phyloP scores from a whole-genome alignment of 768 basidiomycete genomes.

The Termitomyces sp. region DNA sequence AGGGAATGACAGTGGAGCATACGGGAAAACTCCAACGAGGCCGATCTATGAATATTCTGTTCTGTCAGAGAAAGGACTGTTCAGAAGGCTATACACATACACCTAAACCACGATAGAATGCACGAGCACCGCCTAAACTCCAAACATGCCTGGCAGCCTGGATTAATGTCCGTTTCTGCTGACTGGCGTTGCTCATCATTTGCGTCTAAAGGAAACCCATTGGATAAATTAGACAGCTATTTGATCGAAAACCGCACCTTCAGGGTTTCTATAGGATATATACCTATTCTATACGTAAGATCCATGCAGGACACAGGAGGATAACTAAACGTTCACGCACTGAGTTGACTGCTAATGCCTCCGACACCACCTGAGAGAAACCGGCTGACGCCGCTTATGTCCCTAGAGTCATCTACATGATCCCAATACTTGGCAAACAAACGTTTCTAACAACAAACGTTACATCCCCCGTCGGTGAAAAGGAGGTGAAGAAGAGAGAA shows the following conservation, averaged over 20 bases:
- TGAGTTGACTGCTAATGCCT: constrained; percentile 89
- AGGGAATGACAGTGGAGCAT: constrained; percentile 22
- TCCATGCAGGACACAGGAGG: constrained; percentile 15
- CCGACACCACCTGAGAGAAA: constrained; percentile 96
- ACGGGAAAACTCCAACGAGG: constrained; percentile 95
- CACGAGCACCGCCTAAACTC: constrained; percentile 71
- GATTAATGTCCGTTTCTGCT: constrained; percentile 52
- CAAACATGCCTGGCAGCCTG: constrained; percentile 73
- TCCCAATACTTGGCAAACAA: constrained; percentile 92
- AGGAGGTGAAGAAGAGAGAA: constrained; percentile 8
- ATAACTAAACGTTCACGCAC: constrained; percentile 40
- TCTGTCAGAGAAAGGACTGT: constrained; percentile 10
- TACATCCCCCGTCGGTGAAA: not conserved
- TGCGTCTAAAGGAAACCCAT: constrained; percentile 55
- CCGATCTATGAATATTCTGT: constrained; percentile 61
- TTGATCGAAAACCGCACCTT: constrained; percentile 50
- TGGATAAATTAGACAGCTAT: constrained; percentile 2
- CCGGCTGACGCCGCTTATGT: constrained; percentile 88
- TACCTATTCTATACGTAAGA: constrained; percentile 47
- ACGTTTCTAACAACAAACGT: constrained; percentile 64
- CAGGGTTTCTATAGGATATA: constrained; percentile 95
- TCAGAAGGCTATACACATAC: constrained; percentile 45
- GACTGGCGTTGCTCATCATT: constrained; percentile 88
- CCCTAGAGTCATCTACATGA: constrained; percentile 79
- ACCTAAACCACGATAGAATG: constrained; percentile 88